Evolutionary conservation across 2,329 filamentous ascomycete genomes (phyloP).

Genomic region (Fusarium sp.): DNA sequence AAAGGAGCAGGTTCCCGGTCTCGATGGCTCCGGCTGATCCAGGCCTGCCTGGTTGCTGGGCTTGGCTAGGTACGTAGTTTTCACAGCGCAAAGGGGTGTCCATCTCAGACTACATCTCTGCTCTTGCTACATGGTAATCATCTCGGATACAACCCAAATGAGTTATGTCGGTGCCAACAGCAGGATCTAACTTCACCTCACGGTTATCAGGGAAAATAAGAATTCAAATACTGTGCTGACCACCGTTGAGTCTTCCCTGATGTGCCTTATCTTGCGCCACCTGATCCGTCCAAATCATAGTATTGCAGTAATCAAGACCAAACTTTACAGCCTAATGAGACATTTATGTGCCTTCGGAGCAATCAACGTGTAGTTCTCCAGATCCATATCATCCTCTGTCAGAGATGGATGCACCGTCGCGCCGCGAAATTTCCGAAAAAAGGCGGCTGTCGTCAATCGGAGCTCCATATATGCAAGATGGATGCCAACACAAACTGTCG

Average conservation of each 20-base stretch:
- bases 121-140: background rate
- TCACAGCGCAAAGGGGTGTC: background rate
- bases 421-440: background rate
- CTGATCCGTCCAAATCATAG: background rate
- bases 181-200: background rate
- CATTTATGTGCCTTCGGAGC: background rate
- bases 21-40: background rate
- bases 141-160: background rate
- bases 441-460: background rate
- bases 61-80: background rate
- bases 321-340: background rate
- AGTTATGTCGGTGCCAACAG: background rate
- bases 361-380: conserved; percentile 1
- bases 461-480: conserved; percentile 8
- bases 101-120: background rate
- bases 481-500: background rate
- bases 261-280: background rate
- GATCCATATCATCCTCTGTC: background rate
- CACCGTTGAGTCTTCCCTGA: background rate
- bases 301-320: background rate
- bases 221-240: background rate
- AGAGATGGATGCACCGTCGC: background rate
- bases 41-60: background rate
- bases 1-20: background rate
- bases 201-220: background rate